Conservation (phyloP, 805 yeast genomes). For the Komagataella kurtzmanii region DNA sequence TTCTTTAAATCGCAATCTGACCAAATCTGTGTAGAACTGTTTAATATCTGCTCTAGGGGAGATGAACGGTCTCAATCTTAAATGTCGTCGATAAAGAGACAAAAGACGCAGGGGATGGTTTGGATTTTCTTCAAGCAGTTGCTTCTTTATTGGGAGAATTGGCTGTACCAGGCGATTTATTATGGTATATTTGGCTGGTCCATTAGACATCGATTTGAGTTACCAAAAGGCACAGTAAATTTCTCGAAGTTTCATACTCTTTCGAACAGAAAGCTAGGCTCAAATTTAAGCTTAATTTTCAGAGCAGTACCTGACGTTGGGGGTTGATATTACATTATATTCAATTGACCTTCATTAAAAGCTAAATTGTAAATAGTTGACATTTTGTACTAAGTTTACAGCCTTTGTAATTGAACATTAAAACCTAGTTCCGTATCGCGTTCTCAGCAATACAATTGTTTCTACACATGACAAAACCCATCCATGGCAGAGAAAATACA, state of each 20-base stretch:
- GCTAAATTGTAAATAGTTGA: too few species aligned
- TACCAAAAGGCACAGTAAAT: too few species aligned
- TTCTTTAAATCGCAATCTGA: constrained; percentile 11
- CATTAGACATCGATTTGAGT: not conserved
- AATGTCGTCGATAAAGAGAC: not conserved
- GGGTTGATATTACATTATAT: not conserved
- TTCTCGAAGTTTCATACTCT: not conserved
- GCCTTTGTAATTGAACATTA: too few species aligned
- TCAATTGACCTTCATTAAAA: not conserved
- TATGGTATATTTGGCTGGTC: not conserved
- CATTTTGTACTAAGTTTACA: too few species aligned
- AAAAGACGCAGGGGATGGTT: not conserved
- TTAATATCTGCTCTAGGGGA: not conserved
- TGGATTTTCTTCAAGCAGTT: not conserved
- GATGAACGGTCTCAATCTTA: constrained; percentile 1
- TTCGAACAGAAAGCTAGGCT: not conserved
- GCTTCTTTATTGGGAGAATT: not conserved
- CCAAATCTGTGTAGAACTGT: not conserved
- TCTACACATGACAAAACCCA: not conserved
- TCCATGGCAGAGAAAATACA: not conserved
- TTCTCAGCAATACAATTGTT: not conserved
- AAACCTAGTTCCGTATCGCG: not conserved
- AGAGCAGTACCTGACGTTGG: not conserved
- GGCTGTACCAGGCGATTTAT: not conserved
- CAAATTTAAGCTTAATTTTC: too few species aligned